Evolutionary conservation across 805 yeast genomes (phyloP).

Genomic region (Cyberlindnera petersonii): DNA sequence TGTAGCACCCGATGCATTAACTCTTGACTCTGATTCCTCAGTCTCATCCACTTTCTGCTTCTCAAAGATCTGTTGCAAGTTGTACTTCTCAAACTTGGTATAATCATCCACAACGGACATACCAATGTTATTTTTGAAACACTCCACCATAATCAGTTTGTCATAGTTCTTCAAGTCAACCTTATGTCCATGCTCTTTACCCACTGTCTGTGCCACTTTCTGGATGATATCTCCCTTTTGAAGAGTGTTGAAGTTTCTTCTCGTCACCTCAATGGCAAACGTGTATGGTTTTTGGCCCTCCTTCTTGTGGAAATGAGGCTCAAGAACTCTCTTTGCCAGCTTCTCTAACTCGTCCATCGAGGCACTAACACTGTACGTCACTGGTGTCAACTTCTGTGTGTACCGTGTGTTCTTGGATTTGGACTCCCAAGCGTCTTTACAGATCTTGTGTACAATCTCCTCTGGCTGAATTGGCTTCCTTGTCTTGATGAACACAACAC

Average conservation of each 20-base stretch:
- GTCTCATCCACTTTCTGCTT: slow-evolving; percentile 23
- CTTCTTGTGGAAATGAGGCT: slow-evolving; percentile 60
- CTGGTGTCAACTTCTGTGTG: slow-evolving; percentile 77
- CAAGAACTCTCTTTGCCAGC: slow-evolving; percentile 56
- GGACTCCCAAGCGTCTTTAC: slow-evolving; percentile 53
- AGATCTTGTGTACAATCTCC: slow-evolving; percentile 56
- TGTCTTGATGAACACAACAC: slow-evolving; percentile 80
- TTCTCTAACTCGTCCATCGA: slow-evolving; percentile 61
- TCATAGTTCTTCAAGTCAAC: slow-evolving; percentile 82
- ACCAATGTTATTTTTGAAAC: slow-evolving; percentile 86
- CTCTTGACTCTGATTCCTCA: slow-evolving; percentile 15
- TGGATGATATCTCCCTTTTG: slow-evolving; percentile 71
- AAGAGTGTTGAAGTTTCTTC: slow-evolving; percentile 73
- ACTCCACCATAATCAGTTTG: slow-evolving; percentile 75
- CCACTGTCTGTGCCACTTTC: slow-evolving; percentile 67
- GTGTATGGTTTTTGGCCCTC: slow-evolving; percentile 34
- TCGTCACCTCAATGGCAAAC: slow-evolving; percentile 79
- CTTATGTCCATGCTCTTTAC: slow-evolving; percentile 61
- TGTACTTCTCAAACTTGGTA: slow-evolving; percentile 60
- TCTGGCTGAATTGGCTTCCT: slow-evolving; percentile 79
- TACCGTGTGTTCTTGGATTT: slow-evolving; percentile 60
- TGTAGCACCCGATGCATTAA: slow-evolving; percentile 9
- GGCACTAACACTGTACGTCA: slow-evolving; percentile 71
- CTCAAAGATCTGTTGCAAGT: slow-evolving; percentile 76
- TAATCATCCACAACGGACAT: slow-evolving; percentile 75